Evolutionary conservation across 495 filamentous ascomycete species (phyloP), one percentile per base, ranked within the genome.

Genomic region (Aspergillus haitiensis): DNA sequence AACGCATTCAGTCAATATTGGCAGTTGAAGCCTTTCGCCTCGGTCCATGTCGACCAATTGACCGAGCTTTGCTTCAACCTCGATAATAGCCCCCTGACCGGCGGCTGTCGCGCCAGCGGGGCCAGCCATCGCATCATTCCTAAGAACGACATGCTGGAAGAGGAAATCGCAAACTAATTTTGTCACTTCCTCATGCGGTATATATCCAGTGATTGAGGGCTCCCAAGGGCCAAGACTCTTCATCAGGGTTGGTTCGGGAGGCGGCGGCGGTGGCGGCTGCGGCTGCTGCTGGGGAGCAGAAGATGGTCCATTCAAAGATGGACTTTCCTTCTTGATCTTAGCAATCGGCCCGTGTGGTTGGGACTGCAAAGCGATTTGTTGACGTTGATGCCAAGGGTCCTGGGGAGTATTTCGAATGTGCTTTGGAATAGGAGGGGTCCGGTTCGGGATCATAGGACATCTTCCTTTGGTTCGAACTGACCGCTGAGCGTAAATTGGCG

Each of bases 21-120:
- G 85, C 16, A 93, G 67, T 3, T 70, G 70, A 39, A 93, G 73
- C 37, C 92, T 81, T n/a, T 87, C 79, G 52, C 85, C 81, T 2
- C 83, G 86, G 58, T 82, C 80, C 70, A 81, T 85, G 65, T 92
- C 86, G 42, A 96, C 82, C 13, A 97, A 72, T 44, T 82, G 86
- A 51, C 93, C 93, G 15, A 98, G 71, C 70, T 97, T 97, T 8
- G 91, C 93, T 74, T 97, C 93, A 56, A 97, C 88, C 72, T 97
- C 93, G 40, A 96, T 81, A 56, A 91, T 81, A n/a, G 88, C 81
- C 5, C 83, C 85, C 53, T 87, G 83, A 27, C 81, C 80, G 8
- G 62, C 62, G 5, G 82, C 72, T 59, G 81, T 79, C 32, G 75
- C 73, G 32, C 77, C 80, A 12, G 75, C 71, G 8, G 74, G 68